Percentiles rank a stretch among this genome's conserved stretches.
phyloP scores from a whole-genome alignment of 1,139 yeast species.

The Tardiomyces blankii region DNA sequence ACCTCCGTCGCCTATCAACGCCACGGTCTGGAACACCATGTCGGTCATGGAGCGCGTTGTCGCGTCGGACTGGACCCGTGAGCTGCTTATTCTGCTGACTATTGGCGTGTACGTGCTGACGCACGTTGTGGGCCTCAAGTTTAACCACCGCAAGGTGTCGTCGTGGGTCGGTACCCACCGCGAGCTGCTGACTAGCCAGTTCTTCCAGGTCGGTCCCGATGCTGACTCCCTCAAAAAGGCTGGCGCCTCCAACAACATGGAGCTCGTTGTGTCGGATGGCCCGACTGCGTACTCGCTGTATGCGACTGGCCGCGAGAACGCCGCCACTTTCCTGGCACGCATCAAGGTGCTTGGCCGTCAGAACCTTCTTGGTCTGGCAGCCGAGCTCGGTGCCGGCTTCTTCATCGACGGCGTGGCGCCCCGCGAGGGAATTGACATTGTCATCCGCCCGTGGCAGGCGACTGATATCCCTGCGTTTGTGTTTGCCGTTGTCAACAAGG shows the following conservation, averaged over 20 bases:
- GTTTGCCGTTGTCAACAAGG: constrained; percentile 76
- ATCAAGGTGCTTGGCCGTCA: constrained; percentile 71
- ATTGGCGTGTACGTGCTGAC: constrained; percentile 29
- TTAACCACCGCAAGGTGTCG: constrained; percentile 47
- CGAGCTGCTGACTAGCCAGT: constrained; percentile 49
- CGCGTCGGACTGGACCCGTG: constrained; percentile 67
- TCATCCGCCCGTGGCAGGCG: constrained; percentile 47
- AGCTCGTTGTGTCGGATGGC: constrained; percentile 52
- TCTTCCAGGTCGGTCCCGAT: constrained; percentile 71
- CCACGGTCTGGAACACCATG: constrained; percentile 24
- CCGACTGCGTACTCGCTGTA: constrained; percentile 63
- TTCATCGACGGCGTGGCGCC: constrained; percentile 34
- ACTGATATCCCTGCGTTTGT: constrained; percentile 49
- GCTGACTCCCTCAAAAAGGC: constrained; percentile 12
- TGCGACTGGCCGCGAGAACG: constrained; percentile 81
- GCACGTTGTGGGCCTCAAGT: constrained; percentile 43
- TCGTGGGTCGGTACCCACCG: constrained; percentile 38
- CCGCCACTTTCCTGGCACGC: constrained; percentile 50
- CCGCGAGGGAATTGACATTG: constrained; percentile 48
- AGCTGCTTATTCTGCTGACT: constrained; percentile 43
- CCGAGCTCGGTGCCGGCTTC: constrained; percentile 43
- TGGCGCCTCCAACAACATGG: constrained; percentile 2
- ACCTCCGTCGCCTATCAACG: constrained; percentile 7
- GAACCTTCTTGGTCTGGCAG: constrained; percentile 38
- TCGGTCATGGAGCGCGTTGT: constrained; percentile 25